Percentiles rank a stretch among this genome's conserved stretches.
phyloP scores from a whole-genome alignment of 1,284 basidiomycete species.

The Puccinia coronata region DNA sequence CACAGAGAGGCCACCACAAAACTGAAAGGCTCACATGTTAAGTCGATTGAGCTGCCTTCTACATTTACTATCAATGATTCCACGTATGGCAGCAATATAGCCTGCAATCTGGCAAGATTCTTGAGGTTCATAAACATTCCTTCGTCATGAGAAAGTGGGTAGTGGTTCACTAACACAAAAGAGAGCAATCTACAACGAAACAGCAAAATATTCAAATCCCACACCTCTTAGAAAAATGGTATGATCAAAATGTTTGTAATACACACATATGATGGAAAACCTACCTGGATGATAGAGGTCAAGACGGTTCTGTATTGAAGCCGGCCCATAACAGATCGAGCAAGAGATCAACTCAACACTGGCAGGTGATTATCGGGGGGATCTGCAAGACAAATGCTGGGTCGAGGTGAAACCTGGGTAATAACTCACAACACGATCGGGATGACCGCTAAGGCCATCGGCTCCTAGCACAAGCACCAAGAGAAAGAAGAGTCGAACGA shows the following conservation, averaged over 20 bases:
- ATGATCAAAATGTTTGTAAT: not conserved
- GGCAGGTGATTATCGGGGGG: not conserved
- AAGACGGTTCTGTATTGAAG: not conserved
- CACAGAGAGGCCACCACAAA: not conserved
- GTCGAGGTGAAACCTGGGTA: not conserved
- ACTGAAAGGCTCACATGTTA: slow-evolving; percentile 31
- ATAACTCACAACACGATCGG: slow-evolving; percentile 12
- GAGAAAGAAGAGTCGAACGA: slow-evolving; percentile 1
- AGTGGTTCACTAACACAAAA: slow-evolving; percentile 27
- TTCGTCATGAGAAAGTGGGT: not conserved
- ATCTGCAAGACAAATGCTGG: not conserved
- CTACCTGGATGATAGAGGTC: slow-evolving; percentile 8
- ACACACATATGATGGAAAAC: not conserved
- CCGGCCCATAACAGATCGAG: no score
- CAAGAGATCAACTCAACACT: not conserved
- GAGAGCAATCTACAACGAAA: slow-evolving; percentile 15
- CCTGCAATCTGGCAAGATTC: slow-evolving; percentile 9
- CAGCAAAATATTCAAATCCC: not conserved
- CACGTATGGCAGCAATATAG: slow-evolving; percentile 32
- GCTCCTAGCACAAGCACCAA: slow-evolving; percentile 6
- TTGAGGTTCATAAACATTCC: not conserved
- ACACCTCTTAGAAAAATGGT: not conserved
- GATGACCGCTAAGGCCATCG: slow-evolving; percentile 20
- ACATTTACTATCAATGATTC: slow-evolving; percentile 18
- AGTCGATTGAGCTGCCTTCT: slow-evolving; percentile 32